Evolutionary conservation across 164 flowering plant genomes (phyloP).

Genomic region (Tetrastigma voinierianum): DNA sequence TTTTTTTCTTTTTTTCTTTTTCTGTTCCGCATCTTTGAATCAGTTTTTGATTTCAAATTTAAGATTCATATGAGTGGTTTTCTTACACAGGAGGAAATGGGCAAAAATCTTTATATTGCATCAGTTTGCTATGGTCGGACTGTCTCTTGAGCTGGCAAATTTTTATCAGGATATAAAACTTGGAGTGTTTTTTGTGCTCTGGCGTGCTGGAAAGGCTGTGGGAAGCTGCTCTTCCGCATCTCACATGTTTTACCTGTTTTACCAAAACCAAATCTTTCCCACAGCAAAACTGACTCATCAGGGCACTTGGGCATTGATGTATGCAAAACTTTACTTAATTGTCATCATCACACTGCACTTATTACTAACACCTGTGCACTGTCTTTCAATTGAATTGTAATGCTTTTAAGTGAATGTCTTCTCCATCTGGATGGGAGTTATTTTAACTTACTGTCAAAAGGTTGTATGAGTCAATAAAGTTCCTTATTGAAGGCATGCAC

Average conservation of each 20-base stretch:
- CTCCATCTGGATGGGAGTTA: constrained; percentile 1
- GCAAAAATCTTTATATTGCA: constrained; percentile 66
- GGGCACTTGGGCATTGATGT: constrained; percentile 29
- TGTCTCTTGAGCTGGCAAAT: constrained; percentile 44
- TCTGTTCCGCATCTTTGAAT: too few relatives aligned
- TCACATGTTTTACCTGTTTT: constrained; percentile 7
- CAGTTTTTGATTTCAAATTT: too few relatives aligned
- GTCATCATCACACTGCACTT: constrained; percentile 19
- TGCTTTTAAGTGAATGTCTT: constrained; percentile 9
- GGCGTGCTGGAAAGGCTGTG: constrained; percentile 1
- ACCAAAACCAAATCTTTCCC: constrained; percentile 15
- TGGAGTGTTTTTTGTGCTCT: constrained; percentile 10
- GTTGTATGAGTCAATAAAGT: constrained; percentile 38
- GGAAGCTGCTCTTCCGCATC: constrained; percentile 10
- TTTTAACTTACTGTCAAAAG: constrained; percentile 11
- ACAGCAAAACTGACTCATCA: constrained; percentile 19
- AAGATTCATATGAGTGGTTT: neutral
- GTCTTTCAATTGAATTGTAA: constrained; percentile 23
- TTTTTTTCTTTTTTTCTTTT: neutral
- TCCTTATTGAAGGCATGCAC: constrained; percentile 39
- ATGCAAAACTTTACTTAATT: constrained; percentile 26
- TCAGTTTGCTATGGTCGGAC: constrained; percentile 79
- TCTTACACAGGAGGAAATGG: constrained; percentile 78
- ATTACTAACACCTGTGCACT: constrained; percentile 32
- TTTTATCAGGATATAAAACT: constrained; percentile 15